Evolutionary conservation across 2,329 filamentous ascomycete genomes (phyloP), one percentile per base, ranked within the genome.

Genomic region (Thelonectria olida): DNA sequence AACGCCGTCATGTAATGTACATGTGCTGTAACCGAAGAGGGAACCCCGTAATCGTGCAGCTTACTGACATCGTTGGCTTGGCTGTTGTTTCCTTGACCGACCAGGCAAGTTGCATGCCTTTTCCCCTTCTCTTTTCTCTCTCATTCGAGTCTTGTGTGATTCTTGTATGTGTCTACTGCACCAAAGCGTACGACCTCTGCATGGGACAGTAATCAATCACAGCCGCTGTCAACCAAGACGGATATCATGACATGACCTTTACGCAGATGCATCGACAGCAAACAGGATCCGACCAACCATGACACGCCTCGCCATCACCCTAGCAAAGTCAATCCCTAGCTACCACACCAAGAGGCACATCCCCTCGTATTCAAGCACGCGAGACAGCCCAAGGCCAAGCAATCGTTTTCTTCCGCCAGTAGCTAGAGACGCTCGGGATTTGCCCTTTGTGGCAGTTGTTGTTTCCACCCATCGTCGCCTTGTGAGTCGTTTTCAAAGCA

Each of bases 311-410:
- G 34, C 19, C 47, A 41, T 19, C 17, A 42, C 19, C 50, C 55
- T 22, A 50, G 38, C 27, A 41, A 41, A 61, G 47, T 34, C 54
- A 61, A 61, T 61, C 39, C 42, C 44, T 53, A 57, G 58, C 54
- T 53, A 44, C 58, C 47, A 61, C 44, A 48, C 44, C 44, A 10
- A 19, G 44, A 48, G 25, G 44, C 44, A 34, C 66, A 71, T 62
- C 63, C 53, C 55, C 68, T 70, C 68, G 68, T 70, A 71, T 70
- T 69, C 68, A 69, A 27, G n/a, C n/a, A n/a, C n/a, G n/a, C n/a
- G n/a, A n/a, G n/a, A n/a, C n/a, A n/a, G n/a, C n/a, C n/a, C n/a
- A n/a, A n/a, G 39, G 28, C 38, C 38, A 41, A 19, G 36, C 44
- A 42, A 54, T 60, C 39, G 34, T 36, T 49, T 49, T 38, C 39